Conservation (phyloP, 106 monocot species). For the Narthecium ossifragum region DNA sequence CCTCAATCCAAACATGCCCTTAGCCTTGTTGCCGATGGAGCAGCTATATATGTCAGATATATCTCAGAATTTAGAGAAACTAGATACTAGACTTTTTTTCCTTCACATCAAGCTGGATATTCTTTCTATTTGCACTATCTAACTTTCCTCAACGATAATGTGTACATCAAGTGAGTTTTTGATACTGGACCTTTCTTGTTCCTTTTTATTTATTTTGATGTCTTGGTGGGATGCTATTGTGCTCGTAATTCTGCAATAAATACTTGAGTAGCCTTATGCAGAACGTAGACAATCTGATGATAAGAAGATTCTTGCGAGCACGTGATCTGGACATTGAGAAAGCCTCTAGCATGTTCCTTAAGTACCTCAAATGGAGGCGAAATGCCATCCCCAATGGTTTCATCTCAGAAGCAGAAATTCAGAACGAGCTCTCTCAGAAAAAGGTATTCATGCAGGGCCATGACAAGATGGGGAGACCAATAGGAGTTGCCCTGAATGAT, state of each 20-base stretch:
- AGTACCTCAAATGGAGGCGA: constrained; percentile 32
- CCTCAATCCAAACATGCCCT: too few relatives aligned
- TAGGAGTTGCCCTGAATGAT: constrained; percentile 19
- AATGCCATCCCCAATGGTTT: constrained; percentile 26
- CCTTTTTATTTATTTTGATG: background rate
- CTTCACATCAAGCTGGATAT: background rate
- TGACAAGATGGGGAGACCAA: constrained; percentile 29
- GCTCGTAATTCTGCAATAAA: background rate
- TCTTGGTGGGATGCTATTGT: background rate
- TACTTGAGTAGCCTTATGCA: background rate
- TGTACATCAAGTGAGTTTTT: background rate
- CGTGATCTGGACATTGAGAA: constrained; percentile 25
- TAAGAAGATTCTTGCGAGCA: constrained; percentile 34
- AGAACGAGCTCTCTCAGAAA: constrained; percentile 26
- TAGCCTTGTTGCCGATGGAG: too few relatives aligned
- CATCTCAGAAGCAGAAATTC: constrained; percentile 26
- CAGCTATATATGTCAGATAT: too few relatives aligned
- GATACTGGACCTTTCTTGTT: background rate
- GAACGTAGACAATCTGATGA: constrained; percentile 20
- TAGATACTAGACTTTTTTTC: too few relatives aligned
- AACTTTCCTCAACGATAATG: background rate
- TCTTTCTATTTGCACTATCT: background rate
- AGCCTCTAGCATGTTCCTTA: constrained; percentile 17
- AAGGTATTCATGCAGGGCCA: constrained; percentile 29
- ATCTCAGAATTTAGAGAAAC: too few relatives aligned